These are phyloP conservation scores for Chernovozyma aurita DNA, from an alignment of 1,139 yeast genomes.

Conservation along the genomic window DNA sequence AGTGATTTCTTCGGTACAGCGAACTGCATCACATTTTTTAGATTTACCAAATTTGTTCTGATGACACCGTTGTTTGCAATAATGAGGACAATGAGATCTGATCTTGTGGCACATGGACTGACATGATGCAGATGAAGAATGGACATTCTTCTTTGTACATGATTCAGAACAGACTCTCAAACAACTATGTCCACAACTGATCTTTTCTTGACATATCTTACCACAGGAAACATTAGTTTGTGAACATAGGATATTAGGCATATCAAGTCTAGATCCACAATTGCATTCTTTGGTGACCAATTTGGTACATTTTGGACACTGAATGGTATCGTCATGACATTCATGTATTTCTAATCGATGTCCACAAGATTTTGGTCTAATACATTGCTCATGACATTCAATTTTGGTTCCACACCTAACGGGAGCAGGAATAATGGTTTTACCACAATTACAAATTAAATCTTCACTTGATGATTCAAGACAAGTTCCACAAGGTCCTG, in stretches of 20 bases:
- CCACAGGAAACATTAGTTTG: constrained; percentile 73
- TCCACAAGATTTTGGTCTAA: constrained; percentile 62
- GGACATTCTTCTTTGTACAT: constrained; percentile 31
- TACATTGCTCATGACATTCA: constrained; percentile 66
- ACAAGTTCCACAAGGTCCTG: constrained; percentile 83
- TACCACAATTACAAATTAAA: constrained; percentile 79
- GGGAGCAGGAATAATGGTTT: constrained; percentile 77
- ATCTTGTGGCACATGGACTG: constrained; percentile 50
- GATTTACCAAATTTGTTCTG: constrained; percentile 38
- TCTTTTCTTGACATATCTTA: constrained; percentile 49
- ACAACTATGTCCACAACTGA: constrained; percentile 73
- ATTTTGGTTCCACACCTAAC: constrained; percentile 84
- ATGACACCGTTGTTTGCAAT: constrained; percentile 64
- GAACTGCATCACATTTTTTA: constrained; percentile 30
- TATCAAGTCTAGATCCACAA: constrained; percentile 56
- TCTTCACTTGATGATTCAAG: constrained; percentile 81
- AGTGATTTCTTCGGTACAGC: constrained; percentile 47
- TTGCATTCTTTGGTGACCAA: constrained; percentile 61
- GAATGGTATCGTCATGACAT: constrained; percentile 62
- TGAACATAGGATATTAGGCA: constrained; percentile 69
- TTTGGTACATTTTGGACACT: constrained; percentile 78
- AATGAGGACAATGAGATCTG: constrained; percentile 57
- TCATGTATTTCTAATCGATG: constrained; percentile 69
- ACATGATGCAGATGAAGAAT: constrained; percentile 41
- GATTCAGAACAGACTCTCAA: constrained; percentile 47